Percentiles rank a stretch among this genome's conserved stretches.
These are phyloP conservation scores for Mariannaea sp. DNA, from an alignment of 2,329 filamentous ascomycete species.

Conservation along the genomic window DNA sequence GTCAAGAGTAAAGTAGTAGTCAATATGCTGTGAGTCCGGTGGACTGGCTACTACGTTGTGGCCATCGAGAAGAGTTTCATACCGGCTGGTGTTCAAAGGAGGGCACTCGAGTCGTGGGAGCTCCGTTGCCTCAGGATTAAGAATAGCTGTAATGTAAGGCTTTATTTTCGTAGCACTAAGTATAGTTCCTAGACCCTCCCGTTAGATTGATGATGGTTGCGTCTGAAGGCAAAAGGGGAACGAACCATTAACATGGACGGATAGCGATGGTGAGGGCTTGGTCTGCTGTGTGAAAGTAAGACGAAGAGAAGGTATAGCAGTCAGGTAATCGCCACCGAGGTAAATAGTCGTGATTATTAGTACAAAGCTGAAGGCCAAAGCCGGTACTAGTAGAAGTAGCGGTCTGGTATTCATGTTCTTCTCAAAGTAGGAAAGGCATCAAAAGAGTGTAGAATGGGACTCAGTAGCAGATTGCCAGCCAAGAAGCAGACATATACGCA, in stretches of 20 bases:
- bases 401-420: too few species aligned
- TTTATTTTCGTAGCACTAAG: constrained; percentile 16
- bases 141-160: constrained; percentile 39
- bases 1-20: constrained; percentile 60
- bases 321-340: constrained; percentile 22
- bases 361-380: too few species aligned
- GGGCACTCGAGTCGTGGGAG: constrained; percentile 40
- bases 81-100: constrained; percentile 25
- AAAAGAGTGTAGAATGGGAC: too few species aligned
- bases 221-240: background rate
- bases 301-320: constrained; percentile 16
- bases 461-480: too few species aligned
- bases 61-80: constrained; percentile 27
- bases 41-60: too few species aligned
- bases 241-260: background rate
- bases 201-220: background rate
- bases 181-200: constrained; percentile 17
- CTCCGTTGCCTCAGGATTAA: constrained; percentile 35
- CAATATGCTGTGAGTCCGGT: constrained; percentile 12
- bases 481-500: too few species aligned
- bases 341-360: constrained; percentile 23
- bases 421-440: too few species aligned
- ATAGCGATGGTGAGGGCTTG: background rate
- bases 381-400: too few species aligned
- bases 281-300: too few species aligned